These are phyloP conservation scores for Aspergillus sp. DNA, from an alignment of 2,329 filamentous ascomycete genomes.

Conservation along the genomic window DNA sequence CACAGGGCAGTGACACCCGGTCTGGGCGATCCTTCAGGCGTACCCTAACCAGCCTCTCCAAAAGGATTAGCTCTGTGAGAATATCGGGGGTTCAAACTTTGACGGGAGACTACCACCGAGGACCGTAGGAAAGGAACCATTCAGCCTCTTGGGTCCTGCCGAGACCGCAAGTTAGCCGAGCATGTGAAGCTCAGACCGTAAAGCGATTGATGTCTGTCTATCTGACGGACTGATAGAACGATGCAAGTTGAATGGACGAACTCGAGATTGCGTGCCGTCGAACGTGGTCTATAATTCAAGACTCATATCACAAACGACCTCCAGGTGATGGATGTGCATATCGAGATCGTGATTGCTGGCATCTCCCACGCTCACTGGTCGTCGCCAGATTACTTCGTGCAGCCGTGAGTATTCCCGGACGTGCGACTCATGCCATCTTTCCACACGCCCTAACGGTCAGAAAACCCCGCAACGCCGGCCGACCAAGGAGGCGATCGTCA, in stretches of 20 bases:
- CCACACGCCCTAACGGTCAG: too few relatives aligned
- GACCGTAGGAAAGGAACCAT: neutral
- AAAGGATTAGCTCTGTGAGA: too few relatives aligned
- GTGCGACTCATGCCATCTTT: too few relatives aligned
- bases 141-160: neutral
- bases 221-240: neutral
- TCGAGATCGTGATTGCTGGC: too few relatives aligned
- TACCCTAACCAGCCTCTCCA: neutral
- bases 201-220: neutral
- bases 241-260: neutral
- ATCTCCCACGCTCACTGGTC: too few relatives aligned
- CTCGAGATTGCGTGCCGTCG: neutral
- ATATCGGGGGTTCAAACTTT: neutral
- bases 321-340: too few relatives aligned
- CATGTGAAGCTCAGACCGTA: slow-evolving; percentile 20
- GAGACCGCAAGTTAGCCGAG: slow-evolving; percentile 22
- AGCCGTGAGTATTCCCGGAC: too few relatives aligned
- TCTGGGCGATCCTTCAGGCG: neutral
- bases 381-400: too few relatives aligned
- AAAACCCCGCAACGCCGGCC: slow-evolving; percentile 13
- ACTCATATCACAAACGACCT: neutral
- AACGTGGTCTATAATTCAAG: neutral
- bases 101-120: neutral
- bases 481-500: slow-evolving; percentile 14
- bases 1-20: too few relatives aligned